Percentiles rank a stretch among this genome's conserved stretches.
phyloP scores from a whole-genome alignment of 805 yeast species.

The Saturnispora sekii region DNA sequence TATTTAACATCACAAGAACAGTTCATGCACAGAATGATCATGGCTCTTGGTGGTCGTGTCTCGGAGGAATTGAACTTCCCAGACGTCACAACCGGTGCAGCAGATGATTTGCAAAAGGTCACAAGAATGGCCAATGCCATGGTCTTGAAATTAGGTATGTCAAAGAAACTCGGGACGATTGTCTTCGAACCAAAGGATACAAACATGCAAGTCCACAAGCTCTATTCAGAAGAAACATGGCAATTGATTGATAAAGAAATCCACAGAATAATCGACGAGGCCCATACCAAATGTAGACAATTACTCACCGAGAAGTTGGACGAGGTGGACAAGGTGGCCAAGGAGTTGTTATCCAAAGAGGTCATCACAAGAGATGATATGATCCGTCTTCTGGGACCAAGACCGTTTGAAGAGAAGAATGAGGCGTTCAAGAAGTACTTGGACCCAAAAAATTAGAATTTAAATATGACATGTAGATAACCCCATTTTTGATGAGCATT shows the following conservation, averaged over 20 bases:
- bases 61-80: slow-evolving; percentile 88
- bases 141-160: slow-evolving; percentile 93
- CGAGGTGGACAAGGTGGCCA: slow-evolving; percentile 79
- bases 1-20: slow-evolving; percentile 73
- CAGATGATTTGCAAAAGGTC: slow-evolving; percentile 93
- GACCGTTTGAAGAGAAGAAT: slow-evolving; percentile 85
- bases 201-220: slow-evolving; percentile 44
- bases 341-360: slow-evolving; percentile 76
- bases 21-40: slow-evolving; percentile 74
- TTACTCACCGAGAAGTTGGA: slow-evolving; percentile 59
- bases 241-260: slow-evolving; percentile 75
- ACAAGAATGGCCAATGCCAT: slow-evolving; percentile 87
- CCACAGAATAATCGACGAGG: slow-evolving; percentile 62
- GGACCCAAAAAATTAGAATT: slow-evolving; percentile 14
- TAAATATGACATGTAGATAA: neutral
- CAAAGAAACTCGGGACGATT: slow-evolving; percentile 74
- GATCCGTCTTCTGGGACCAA: slow-evolving; percentile 77
- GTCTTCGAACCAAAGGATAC: slow-evolving; percentile 63
- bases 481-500: neutral
- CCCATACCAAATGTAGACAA: slow-evolving; percentile 61
- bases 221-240: slow-evolving; percentile 84
- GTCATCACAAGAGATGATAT: slow-evolving; percentile 90
- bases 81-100: slow-evolving; percentile 92
- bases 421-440: slow-evolving; percentile 79
- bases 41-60: slow-evolving; percentile 97